Evolutionary conservation across 345 rosid species (phyloP).

Genomic region (Hypericum perforatum): DNA sequence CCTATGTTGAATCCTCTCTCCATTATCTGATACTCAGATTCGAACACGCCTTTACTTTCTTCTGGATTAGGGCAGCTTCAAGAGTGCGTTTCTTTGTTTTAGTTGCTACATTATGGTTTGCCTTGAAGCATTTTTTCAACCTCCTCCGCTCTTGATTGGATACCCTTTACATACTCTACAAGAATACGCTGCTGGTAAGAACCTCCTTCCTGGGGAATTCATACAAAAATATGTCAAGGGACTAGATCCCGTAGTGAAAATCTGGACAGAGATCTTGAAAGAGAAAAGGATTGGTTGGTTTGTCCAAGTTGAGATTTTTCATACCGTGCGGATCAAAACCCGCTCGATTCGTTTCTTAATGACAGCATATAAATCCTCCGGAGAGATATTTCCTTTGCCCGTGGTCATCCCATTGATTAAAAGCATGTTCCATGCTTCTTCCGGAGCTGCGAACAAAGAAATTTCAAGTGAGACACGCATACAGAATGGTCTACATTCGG

Average conservation of each 20-base stretch:
- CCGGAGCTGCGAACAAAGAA: slow-evolving; percentile 54
- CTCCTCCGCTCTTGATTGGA: slow-evolving; percentile 60
- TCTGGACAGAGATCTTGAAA: neutral
- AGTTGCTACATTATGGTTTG: slow-evolving; percentile 10
- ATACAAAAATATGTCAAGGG: neutral
- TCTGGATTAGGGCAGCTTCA: no score
- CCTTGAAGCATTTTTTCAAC: slow-evolving; percentile 43
- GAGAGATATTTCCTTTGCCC: slow-evolving; percentile 56
- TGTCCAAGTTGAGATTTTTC: slow-evolving; percentile 6
- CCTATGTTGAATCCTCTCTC: no score
- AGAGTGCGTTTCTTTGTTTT: no score
- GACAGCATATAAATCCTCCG: slow-evolving; percentile 60
- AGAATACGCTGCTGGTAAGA: slow-evolving; percentile 82
- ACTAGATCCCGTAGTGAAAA: neutral
- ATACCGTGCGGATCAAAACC: slow-evolving; percentile 74
- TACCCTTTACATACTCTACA: slow-evolving; percentile 64
- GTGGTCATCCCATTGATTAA: slow-evolving; percentile 56
- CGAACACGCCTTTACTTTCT: no score
- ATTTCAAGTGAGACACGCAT: neutral
- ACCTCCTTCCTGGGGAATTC: slow-evolving; percentile 69
- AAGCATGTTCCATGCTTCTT: slow-evolving; percentile 74
- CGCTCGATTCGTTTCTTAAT: slow-evolving; percentile 70
- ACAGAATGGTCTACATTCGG: neutral
- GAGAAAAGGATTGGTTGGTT: slow-evolving; percentile 4
- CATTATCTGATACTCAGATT: no score